phyloP scores from a whole-genome alignment of 148 eudicot genomes.

The Nepenthes mirabilis region DNA sequence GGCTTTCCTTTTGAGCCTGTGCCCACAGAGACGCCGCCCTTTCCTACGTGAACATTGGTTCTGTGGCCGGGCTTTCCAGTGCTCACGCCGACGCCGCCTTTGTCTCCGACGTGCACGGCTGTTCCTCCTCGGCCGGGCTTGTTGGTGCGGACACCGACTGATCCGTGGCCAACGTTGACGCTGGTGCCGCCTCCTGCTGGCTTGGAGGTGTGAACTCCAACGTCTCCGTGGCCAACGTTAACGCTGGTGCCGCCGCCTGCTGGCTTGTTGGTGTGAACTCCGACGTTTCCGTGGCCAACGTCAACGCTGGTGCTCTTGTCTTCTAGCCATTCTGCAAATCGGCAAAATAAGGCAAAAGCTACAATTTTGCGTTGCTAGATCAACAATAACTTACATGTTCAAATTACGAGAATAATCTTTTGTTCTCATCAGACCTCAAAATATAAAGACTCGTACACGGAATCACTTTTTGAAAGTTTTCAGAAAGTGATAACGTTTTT shows the following conservation, averaged over 20 bases:
- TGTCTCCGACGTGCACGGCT: too few relatives aligned
- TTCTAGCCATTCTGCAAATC: constrained; percentile 1
- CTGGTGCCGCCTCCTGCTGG: constrained; percentile 9
- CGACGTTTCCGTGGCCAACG: constrained; percentile 12
- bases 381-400: neutral
- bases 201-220: constrained; percentile 7
- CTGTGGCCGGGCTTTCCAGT: constrained; percentile 14
- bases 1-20: constrained; percentile 25
- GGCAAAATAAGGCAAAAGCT: neutral
- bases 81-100: constrained; percentile 5
- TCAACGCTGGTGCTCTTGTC: constrained; percentile 8
- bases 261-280: constrained; percentile 13
- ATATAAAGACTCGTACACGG: neutral
- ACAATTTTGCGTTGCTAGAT: neutral
- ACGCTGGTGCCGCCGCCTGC: constrained; percentile 8
- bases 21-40: constrained; percentile 26
- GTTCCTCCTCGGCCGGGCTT: constrained; percentile 9
- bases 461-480: too few relatives aligned
- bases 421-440: neutral
- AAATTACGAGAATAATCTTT: neutral
- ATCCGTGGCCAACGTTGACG: constrained; percentile 16
- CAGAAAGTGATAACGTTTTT: too few relatives aligned
- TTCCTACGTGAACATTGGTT: constrained; percentile 28
- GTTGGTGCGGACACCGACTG: constrained; percentile 9
- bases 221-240: constrained; percentile 11